Evolutionary conservation across 139 green algal species (phyloP), one percentile per base, ranked within the genome.

Genomic region (Chlorella sp.): DNA sequence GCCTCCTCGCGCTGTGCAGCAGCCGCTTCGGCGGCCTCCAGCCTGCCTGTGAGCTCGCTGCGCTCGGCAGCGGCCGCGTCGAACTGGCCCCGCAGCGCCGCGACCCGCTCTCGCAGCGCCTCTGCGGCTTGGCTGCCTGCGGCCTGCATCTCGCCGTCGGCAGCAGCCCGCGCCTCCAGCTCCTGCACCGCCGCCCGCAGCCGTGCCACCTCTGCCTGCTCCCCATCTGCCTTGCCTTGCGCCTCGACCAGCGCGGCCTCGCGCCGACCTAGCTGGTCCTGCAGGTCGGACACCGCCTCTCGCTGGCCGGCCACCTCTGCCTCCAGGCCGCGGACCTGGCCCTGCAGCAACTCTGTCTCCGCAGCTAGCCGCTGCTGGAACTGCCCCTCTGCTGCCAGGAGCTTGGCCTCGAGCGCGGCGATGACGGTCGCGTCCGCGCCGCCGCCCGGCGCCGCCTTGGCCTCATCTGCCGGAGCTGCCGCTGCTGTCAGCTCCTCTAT

Each of bases 401-500:
- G 46, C 65, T 75, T 77, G 27, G 27, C 17, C 53, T 84, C 53
- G 23, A 84, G 58, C 3, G 64, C 51, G 0, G 46, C 15, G 29
- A 81, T 45, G n/a, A n/a, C n/a, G n/a, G n/a, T n/a, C 23, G 17
- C 29, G 42, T 48, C 29, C 50, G n/a, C 3, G 40, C 15, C 31
- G 66, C 23, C 45, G 11, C 14, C 45, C 29, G 45, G 31, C 15
- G 46, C 27, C 43, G 45, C 19, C 38, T 56, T 67, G 72, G 53
- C 55, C 8, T 31, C 40, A 11, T 48, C 45, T n/a, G n/a, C n/a
- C n/a, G n/a, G n/a, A n/a, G n/a, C n/a, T n/a, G n/a, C 61, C 61
- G 46, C 67, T 25, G 67, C 67, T 23, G 15, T 38, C 11, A 86
- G 71, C 29, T 86, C 82, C 17, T 66, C 74, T 27, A 87, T 87